Evolutionary conservation across 2,329 filamentous ascomycete species (phyloP).

Genomic region (Calonectria pseudoturangicola): DNA sequence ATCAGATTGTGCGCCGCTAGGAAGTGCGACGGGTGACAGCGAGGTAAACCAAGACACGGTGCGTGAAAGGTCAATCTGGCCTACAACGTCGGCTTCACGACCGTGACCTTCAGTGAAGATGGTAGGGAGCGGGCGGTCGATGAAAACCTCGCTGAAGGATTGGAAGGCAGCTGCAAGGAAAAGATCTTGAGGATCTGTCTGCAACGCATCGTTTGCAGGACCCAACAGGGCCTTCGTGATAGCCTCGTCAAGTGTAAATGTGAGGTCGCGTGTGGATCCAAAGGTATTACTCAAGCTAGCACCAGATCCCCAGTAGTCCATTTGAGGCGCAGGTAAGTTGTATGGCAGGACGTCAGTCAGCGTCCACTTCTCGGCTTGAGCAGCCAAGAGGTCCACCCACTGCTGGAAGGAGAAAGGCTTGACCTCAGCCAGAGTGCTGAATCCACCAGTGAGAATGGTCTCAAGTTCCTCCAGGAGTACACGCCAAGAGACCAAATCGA

Average conservation of each 20-base stretch:
- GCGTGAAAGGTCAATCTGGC: slow-evolving; percentile 55
- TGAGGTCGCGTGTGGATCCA: slow-evolving; percentile 14
- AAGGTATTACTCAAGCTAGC: slow-evolving; percentile 7
- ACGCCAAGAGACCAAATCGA: slow-evolving; percentile 69
- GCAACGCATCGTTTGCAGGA: slow-evolving; percentile 50
- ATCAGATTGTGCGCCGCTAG: slow-evolving; percentile 2
- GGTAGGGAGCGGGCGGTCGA: slow-evolving; percentile 52
- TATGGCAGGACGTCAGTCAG: slow-evolving; percentile 4
- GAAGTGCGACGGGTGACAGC: slow-evolving; percentile 55
- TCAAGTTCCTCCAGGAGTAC: slow-evolving; percentile 60
- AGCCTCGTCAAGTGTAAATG: slow-evolving; percentile 1
- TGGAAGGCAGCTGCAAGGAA: slow-evolving; percentile 56
- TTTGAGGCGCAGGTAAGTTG: not conserved
- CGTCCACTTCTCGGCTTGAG: slow-evolving; percentile 7
- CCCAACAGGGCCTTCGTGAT: not conserved
- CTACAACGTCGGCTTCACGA: slow-evolving; percentile 56
- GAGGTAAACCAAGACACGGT: slow-evolving; percentile 64
- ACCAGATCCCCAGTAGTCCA: slow-evolving; percentile 20
- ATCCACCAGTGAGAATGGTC: slow-evolving; percentile 51
- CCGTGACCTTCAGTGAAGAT: slow-evolving; percentile 62
- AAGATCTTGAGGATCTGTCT: slow-evolving; percentile 60
- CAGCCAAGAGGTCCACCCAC: slow-evolving; percentile 41
- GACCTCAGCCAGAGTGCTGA: slow-evolving; percentile 42
- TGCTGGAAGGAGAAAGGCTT: slow-evolving; percentile 63
- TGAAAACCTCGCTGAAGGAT: slow-evolving; percentile 56